Conservation (phyloP, 2,329 filamentous ascomycete species). For the Tolypocladium pustulatum region DNA sequence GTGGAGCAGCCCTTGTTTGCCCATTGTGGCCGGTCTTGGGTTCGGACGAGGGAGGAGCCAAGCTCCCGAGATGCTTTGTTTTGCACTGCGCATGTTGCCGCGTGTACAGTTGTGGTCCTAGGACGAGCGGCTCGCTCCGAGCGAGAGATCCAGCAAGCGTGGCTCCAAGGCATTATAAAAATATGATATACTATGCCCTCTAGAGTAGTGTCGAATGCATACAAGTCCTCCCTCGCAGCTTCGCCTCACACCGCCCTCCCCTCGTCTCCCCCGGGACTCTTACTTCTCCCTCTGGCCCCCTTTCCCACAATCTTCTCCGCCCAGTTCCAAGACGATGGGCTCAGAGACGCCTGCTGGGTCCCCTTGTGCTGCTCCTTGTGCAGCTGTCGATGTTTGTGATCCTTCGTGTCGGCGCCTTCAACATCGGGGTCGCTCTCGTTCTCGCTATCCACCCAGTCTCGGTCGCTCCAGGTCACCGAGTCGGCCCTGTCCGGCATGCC, state of each 20-base stretch:
- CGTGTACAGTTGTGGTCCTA: no score
- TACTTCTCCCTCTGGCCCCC: conserved; percentile 15
- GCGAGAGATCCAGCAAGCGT: not conserved
- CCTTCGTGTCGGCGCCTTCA: conserved; percentile 7
- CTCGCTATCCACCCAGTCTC: conserved; percentile 48
- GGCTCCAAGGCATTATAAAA: not conserved
- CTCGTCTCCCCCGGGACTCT: conserved; percentile 11
- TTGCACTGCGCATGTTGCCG: no score
- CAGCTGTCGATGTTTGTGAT: conserved; percentile 2
- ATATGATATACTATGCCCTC: not conserved
- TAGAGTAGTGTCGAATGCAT: not conserved
- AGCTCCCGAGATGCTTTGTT: not conserved
- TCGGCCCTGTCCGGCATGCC: conserved; percentile 27
- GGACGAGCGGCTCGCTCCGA: no score
- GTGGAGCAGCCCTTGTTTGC: not conserved
- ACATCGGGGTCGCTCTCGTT: conserved; percentile 28
- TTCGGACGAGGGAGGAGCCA: not conserved
- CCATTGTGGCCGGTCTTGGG: not conserved
- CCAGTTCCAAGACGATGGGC: conserved; percentile 35
- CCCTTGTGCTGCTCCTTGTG: conserved; percentile 3
- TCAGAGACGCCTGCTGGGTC: conserved; percentile 9
- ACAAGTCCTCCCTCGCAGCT: not conserved
- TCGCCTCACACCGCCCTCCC: not conserved
- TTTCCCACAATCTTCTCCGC: conserved; percentile 44
- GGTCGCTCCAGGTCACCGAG: conserved; percentile 55